A percentile compares a stretch with the other conserved stretches of the same genome.
Conservation (phyloP, 139 green algal species). For the Picochlorum sp. region DNA sequence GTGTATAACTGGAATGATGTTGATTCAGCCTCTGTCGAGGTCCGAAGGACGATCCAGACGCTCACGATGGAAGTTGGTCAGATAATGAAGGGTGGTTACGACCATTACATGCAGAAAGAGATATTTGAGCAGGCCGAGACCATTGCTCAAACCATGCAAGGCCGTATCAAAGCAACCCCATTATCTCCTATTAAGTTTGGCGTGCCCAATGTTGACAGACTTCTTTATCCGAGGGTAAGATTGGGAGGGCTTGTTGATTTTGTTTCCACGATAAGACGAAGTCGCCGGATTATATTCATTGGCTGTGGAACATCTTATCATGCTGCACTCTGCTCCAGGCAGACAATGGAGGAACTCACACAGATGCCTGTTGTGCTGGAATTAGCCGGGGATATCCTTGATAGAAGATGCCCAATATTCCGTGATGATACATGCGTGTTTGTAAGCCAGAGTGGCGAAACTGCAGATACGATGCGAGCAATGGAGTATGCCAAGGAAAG, state of each 20-base stretch:
- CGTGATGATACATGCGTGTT: slow-evolving; percentile 66
- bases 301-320: slow-evolving; percentile 63
- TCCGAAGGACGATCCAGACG: slow-evolving; percentile 31
- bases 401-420: slow-evolving; percentile 52
- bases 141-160: slow-evolving; percentile 27
- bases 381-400: slow-evolving; percentile 61
- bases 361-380: slow-evolving; percentile 56
- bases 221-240: slow-evolving; percentile 4
- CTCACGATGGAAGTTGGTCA: slow-evolving; percentile 60
- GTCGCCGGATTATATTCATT: slow-evolving; percentile 54
- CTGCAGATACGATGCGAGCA: slow-evolving; percentile 63
- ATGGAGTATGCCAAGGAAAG: slow-evolving; percentile 45
- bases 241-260: slow-evolving; percentile 18
- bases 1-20: slow-evolving; percentile 56
- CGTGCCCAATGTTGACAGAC: slow-evolving; percentile 5
- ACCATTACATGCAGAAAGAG: slow-evolving; percentile 58
- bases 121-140: slow-evolving; percentile 59
- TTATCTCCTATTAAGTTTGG: slow-evolving; percentile 14
- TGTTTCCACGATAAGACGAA: slow-evolving; percentile 37
- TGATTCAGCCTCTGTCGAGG: slow-evolving; percentile 16
- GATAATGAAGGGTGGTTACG: slow-evolving; percentile 66
- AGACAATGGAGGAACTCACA: slow-evolving; percentile 48
- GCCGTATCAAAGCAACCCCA: slow-evolving; percentile 12
- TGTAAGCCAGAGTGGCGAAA: slow-evolving; percentile 60
- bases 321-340: slow-evolving; percentile 41